Evolutionary conservation across 1,284 basidiomycete species (phyloP).

Genomic region (Rhodotorula sp.): DNA sequence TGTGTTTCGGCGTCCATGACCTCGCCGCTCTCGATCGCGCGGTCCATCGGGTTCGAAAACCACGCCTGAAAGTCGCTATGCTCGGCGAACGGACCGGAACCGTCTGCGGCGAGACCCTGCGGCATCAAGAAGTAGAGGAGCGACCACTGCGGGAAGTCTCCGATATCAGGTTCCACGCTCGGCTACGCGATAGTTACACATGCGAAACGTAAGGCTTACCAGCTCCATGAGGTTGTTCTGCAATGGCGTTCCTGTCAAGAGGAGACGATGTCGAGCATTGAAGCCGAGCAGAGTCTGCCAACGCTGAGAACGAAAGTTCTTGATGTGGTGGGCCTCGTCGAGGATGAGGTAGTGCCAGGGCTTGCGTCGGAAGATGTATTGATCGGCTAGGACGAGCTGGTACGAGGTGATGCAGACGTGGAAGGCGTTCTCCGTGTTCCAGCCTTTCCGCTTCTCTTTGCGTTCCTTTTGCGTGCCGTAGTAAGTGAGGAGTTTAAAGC

Average conservation of each 20-base stretch:
- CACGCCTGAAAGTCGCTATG: slow-evolving; percentile 92
- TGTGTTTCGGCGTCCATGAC: slow-evolving; percentile 77
- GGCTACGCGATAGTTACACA: not conserved
- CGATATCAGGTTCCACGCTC: not conserved
- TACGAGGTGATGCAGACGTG: slow-evolving; percentile 97
- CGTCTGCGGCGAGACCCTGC: slow-evolving; percentile 55
- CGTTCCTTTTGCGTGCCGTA: slow-evolving; percentile 88
- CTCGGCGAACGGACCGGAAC: slow-evolving; percentile 75
- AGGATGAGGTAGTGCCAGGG: slow-evolving; percentile 95
- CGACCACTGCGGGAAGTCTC: slow-evolving; percentile 61
- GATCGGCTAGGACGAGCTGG: slow-evolving; percentile 85
- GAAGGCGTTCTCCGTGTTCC: slow-evolving; percentile 89
- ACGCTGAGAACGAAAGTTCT: slow-evolving; percentile 92
- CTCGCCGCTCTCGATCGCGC: slow-evolving; percentile 84
- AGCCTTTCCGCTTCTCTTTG: slow-evolving; percentile 88
- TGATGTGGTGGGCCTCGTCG: slow-evolving; percentile 98
- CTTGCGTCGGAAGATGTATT: slow-evolving; percentile 91
- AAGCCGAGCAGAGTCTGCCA: slow-evolving; percentile 96
- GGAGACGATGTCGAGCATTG: slow-evolving; percentile 78
- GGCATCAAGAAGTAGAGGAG: slow-evolving; percentile 95
- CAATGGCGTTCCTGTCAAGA: slow-evolving; percentile 89
- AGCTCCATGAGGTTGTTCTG: slow-evolving; percentile 96
- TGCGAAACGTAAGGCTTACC: slow-evolving; percentile 5
- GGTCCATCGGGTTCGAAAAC: slow-evolving; percentile 86
- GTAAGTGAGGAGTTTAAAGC: slow-evolving; percentile 87